Evolutionary conservation across 2,329 filamentous ascomycete species (phyloP).

Genomic region (Microsporum audouinii): DNA sequence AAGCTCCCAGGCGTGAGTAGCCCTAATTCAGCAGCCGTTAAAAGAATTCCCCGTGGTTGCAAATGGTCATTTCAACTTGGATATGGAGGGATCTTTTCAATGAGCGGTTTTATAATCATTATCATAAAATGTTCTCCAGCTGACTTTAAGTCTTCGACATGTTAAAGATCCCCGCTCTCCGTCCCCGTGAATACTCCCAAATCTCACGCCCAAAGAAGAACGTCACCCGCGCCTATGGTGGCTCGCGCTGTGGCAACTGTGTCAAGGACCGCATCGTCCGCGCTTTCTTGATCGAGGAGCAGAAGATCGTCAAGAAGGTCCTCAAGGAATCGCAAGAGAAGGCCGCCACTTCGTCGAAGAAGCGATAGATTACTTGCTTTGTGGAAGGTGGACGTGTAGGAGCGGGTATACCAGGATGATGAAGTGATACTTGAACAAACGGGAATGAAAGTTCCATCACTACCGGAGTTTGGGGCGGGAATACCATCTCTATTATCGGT

Average conservation of each 20-base stretch:
- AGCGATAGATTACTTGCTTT: conserved; percentile 30
- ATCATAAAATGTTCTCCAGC: background rate
- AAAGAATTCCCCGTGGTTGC: background rate
- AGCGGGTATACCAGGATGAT: background rate
- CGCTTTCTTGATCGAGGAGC: conserved; percentile 99
- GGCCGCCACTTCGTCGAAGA: conserved; percentile 26
- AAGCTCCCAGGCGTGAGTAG: conserved; percentile 94
- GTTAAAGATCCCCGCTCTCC: conserved; percentile 77
- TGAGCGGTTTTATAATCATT: background rate
- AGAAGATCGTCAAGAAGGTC: conserved; percentile 99
- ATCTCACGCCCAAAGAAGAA: conserved; percentile 99
- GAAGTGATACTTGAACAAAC: background rate
- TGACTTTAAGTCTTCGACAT: background rate
- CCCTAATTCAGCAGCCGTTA: conserved; percentile 13
- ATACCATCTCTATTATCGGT: background rate
- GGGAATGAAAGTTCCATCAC: conserved; percentile 1
- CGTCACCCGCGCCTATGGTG: conserved; percentile 95
- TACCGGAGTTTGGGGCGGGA: conserved; percentile 4
- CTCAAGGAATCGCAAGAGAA: conserved; percentile 91
- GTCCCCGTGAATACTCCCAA: conserved; percentile 92
- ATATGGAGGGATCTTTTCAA: background rate
- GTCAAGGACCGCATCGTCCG: conserved; percentile 96
- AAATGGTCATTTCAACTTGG: background rate
- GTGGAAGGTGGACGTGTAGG: background rate
- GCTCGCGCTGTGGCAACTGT: conserved; percentile 96